Conservation (phyloP, 345 rosid species). For the Linum usitatissimum region DNA sequence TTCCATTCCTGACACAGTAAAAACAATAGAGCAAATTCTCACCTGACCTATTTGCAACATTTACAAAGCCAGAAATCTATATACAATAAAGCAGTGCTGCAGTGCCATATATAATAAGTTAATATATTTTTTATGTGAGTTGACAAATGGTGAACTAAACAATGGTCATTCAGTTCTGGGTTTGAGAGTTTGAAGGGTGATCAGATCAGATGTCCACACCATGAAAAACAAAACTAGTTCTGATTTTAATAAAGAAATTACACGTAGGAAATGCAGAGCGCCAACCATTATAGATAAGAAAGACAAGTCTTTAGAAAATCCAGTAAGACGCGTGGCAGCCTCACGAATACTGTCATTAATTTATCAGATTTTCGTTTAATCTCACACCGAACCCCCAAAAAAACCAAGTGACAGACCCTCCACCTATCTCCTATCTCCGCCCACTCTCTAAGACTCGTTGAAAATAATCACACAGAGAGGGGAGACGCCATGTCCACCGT, state of each 20-base stretch:
- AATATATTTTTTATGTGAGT: neutral
- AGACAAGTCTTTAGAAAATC: constrained; percentile 11
- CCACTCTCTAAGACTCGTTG: constrained; percentile 11
- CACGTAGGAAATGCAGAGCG: constrained; percentile 10
- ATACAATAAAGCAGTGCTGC: neutral
- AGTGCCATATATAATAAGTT: too few relatives aligned
- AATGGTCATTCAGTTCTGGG: constrained; percentile 11
- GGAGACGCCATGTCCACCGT: constrained; percentile 32
- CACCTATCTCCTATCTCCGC: constrained; percentile 9
- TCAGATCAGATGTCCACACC: neutral
- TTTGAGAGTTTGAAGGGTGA: neutral
- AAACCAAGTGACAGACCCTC: constrained; percentile 4
- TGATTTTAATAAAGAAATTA: neutral
- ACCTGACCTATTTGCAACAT: too few relatives aligned
- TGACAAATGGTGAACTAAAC: neutral
- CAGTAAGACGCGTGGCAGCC: constrained; percentile 27
- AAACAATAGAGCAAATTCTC: too few relatives aligned
- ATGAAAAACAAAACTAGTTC: too few relatives aligned
- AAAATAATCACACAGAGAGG: neutral
- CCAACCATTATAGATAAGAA: constrained; percentile 55
- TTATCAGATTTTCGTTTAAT: constrained; percentile 1
- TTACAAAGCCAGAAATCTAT: too few relatives aligned
- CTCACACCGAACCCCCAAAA: constrained; percentile 14
- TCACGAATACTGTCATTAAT: neutral
- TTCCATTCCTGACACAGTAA: too few relatives aligned